These are phyloP conservation scores for Clarireedia paspali DNA, from an alignment of 2,329 filamentous ascomycete genomes.

Conservation along the genomic window DNA sequence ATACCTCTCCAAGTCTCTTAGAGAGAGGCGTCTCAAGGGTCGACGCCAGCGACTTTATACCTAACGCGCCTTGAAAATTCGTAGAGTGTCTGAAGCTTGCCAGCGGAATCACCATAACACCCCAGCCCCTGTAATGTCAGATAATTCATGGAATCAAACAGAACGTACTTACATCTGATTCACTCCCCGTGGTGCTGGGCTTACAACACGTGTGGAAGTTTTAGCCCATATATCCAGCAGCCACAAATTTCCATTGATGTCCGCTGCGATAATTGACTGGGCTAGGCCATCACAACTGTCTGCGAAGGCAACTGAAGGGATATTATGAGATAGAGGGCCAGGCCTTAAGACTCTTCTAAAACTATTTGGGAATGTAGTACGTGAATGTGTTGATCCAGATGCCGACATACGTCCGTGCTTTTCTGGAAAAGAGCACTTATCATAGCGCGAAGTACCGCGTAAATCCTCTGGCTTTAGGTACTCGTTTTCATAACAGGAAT, in stretches of 20 bases:
- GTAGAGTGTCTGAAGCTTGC: conserved; percentile 14
- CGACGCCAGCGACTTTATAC: neutral
- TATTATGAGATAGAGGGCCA: conserved; percentile 15
- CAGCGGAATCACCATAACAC: conserved; percentile 20
- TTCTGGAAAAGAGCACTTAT: neutral
- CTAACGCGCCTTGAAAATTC: conserved; percentile 12
- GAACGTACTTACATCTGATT: conserved; percentile 1
- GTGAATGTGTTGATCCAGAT: neutral
- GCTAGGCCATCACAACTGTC: conserved; percentile 17
- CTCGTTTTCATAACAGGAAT: neutral
- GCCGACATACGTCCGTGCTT: neutral
- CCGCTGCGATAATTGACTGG: conserved; percentile 19
- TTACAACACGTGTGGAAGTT: neutral
- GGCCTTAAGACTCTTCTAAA: conserved; percentile 12
- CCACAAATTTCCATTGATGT: conserved; percentile 21
- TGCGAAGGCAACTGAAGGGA: conserved; percentile 26
- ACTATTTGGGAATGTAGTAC: conserved; percentile 1
- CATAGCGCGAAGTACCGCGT: too few species aligned
- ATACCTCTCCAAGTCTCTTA: neutral
- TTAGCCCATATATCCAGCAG: neutral
- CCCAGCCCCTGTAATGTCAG: conserved; percentile 21
- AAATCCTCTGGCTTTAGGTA: too few species aligned
- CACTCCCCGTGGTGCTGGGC: too few species aligned
- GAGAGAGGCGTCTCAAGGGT: neutral
- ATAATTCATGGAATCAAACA: neutral